Evolutionary conservation across 225 moss, liverwort and hornwort species (phyloP).

Genomic region (Asterella californica): DNA sequence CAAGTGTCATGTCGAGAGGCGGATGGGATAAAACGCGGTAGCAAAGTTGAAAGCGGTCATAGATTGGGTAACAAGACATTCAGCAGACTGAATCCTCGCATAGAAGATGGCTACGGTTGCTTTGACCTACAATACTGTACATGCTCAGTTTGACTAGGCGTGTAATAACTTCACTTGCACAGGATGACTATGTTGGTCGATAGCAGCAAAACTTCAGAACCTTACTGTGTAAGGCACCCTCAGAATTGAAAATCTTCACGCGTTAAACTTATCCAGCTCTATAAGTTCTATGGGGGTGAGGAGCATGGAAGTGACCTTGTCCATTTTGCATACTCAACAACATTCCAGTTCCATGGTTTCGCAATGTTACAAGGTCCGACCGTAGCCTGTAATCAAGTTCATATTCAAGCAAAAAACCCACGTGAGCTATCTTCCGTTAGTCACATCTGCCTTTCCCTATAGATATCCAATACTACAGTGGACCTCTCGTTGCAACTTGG

Average conservation of each 20-base stretch:
- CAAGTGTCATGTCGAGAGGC: not conserved
- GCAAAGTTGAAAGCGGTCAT: not conserved
- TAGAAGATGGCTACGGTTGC: no score
- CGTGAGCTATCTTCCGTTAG: conserved; percentile 21
- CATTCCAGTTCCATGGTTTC: conserved; percentile 94
- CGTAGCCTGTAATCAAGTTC: conserved; percentile 54
- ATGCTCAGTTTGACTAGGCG: not conserved
- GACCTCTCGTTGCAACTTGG: not conserved
- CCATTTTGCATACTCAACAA: conserved; percentile 87
- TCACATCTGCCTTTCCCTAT: conserved; percentile 12
- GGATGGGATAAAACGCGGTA: not conserved
- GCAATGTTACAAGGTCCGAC: conserved; percentile 79
- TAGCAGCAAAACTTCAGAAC: not conserved
- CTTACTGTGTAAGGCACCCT: not conserved
- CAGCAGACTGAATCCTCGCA: no score
- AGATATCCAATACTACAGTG: not conserved
- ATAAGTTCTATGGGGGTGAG: not conserved
- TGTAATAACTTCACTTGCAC: not conserved
- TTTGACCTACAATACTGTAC: not conserved
- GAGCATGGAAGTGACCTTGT: conserved; percentile 45
- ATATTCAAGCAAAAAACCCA: not conserved
- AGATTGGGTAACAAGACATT: not conserved
- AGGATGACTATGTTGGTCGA: not conserved
- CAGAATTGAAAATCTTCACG: not conserved
- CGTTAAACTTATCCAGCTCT: not conserved